A percentile compares a stretch with the other conserved stretches of the same genome.
phyloP scores from a whole-genome alignment of 768 basidiomycete genomes.

The Clathrus columnatus region DNA sequence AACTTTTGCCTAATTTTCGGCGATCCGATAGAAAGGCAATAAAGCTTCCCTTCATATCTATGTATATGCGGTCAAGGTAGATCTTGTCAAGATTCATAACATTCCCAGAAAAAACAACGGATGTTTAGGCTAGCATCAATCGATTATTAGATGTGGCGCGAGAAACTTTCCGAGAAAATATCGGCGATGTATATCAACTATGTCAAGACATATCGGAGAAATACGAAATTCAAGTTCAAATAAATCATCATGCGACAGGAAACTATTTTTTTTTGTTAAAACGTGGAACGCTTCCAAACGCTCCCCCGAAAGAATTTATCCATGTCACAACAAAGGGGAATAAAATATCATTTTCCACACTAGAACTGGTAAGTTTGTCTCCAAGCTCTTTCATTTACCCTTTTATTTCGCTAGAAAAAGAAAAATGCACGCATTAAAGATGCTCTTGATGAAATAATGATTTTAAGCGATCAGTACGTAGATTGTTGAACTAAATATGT shows the following conservation, averaged over 20 bases:
- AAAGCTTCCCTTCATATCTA: conserved; percentile 67
- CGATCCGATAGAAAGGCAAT: conserved; percentile 41
- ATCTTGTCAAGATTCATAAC: neutral
- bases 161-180: conserved; percentile 90
- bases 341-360: conserved; percentile 66
- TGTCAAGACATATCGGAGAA: conserved; percentile 49
- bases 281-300: conserved; percentile 50
- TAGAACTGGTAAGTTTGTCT: conserved; percentile 58
- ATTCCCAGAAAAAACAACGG: neutral
- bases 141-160: conserved; percentile 88
- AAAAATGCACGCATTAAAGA: conserved; percentile 86
- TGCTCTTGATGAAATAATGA: conserved; percentile 79
- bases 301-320: conserved; percentile 61
- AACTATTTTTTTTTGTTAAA: conserved; percentile 69
- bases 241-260: conserved; percentile 59
- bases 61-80: conserved; percentile 74
- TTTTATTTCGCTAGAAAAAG: conserved; percentile 50
- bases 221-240: conserved; percentile 53
- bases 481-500: neutral
- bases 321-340: conserved; percentile 59
- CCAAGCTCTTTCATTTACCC: neutral
- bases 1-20: neutral
- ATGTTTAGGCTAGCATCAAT: conserved; percentile 59
- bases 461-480: conserved; percentile 70
- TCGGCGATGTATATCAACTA: conserved; percentile 75